Evolutionary conservation across 1,284 basidiomycete species (phyloP).

Genomic region (Melampsora medusae): DNA sequence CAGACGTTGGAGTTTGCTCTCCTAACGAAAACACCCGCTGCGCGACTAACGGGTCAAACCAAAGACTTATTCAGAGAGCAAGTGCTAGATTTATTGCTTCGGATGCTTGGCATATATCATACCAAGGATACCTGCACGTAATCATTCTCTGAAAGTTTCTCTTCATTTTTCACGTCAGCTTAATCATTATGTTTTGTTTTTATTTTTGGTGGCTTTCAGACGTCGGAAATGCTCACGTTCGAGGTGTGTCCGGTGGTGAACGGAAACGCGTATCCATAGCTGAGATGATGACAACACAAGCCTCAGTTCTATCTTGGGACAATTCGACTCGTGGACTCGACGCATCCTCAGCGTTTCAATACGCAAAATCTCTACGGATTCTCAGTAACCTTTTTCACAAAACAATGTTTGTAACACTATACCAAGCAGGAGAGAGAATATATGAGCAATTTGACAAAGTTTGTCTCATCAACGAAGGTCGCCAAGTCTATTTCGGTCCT

Average conservation of each 20-base stretch:
- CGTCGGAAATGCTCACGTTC: constrained; percentile 61
- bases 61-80: constrained; percentile 59
- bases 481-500: constrained; percentile 77
- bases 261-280: constrained; percentile 65
- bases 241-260: constrained; percentile 64
- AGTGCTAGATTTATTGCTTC: constrained; percentile 61
- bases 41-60: constrained; percentile 59
- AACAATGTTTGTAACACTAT: constrained; percentile 62
- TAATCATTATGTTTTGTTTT: constrained; percentile 61
- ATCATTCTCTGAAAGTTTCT: constrained; percentile 50
- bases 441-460: constrained; percentile 63
- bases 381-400: constrained; percentile 62
- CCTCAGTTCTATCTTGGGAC: constrained; percentile 56
- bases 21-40: constrained; percentile 60
- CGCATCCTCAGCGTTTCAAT: constrained; percentile 63
- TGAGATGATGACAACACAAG: constrained; percentile 61
- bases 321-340: constrained; percentile 72
- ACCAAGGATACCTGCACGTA: constrained; percentile 61
- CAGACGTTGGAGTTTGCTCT: constrained; percentile 63
- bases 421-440: constrained; percentile 62
- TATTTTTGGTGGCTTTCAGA: constrained; percentile 62
- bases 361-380: constrained; percentile 61
- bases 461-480: constrained; percentile 71
- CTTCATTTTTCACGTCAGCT: constrained; percentile 55
- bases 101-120: constrained; percentile 67